Conservation (phyloP, 192 early-diverging fungal genomes). For the Allomyces macrogynus region DNA sequence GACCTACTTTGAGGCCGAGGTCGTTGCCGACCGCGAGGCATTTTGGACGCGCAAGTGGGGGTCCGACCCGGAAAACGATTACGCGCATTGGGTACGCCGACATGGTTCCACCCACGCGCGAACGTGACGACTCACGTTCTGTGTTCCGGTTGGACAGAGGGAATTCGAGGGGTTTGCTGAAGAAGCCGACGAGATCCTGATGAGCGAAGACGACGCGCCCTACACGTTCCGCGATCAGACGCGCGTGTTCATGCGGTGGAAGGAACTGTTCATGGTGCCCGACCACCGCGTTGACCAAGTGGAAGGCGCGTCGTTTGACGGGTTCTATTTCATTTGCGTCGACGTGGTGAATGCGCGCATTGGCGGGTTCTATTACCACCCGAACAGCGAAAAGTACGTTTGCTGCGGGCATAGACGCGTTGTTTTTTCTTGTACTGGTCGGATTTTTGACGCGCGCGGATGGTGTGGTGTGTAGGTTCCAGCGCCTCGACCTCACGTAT, state of each 20-base stretch:
- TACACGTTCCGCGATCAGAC: constrained; percentile 7
- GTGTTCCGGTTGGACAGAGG: constrained; percentile 20
- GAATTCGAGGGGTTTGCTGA: constrained; percentile 9
- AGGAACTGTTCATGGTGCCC: constrained; percentile 79
- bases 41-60: constrained; percentile 75
- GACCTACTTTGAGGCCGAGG: constrained; percentile 77
- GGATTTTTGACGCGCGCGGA: not conserved
- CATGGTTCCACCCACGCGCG: constrained; percentile 9
- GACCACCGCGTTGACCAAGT: constrained; percentile 56
- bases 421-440: not conserved
- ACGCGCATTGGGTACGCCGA: constrained; percentile 47
- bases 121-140: constrained; percentile 5
- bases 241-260: constrained; percentile 80
- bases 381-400: constrained; percentile 14
- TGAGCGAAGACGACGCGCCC: constrained; percentile 13
- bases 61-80: constrained; percentile 50
- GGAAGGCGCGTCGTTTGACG: constrained; percentile 68
- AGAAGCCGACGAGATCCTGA: constrained; percentile 19
- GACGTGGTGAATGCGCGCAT: constrained; percentile 33
- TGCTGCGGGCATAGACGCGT: not conserved
- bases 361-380: constrained; percentile 45
- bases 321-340: constrained; percentile 72
- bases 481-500: not conserved
- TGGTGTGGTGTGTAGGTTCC: not conserved
- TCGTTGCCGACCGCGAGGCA: constrained; percentile 52